Evolutionary conservation across 2,329 filamentous ascomycete species (phyloP).

Genomic region (Penicillium corylophilum): DNA sequence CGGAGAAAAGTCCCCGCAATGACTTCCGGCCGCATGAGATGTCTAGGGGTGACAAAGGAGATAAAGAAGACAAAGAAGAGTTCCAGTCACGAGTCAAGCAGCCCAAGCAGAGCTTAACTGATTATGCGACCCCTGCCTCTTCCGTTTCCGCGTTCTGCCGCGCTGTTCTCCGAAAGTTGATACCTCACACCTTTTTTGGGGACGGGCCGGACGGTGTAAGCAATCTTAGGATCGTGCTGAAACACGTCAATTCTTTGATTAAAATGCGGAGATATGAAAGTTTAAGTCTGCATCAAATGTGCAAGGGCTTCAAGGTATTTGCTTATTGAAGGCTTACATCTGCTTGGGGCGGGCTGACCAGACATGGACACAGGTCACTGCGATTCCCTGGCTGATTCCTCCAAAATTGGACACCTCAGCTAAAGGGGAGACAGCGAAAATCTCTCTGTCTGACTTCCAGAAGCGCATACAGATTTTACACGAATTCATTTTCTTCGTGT

Average conservation of each 20-base stretch:
- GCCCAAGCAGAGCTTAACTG: conserved; percentile 52
- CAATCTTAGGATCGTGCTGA: conserved; percentile 64
- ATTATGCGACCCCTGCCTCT: conserved; percentile 65
- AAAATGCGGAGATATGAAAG: conserved; percentile 76
- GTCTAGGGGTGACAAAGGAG: background rate
- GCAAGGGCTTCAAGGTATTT: conserved; percentile 70
- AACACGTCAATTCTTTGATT: conserved; percentile 74
- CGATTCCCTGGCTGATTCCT: conserved; percentile 71
- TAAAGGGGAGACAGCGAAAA: conserved; percentile 43
- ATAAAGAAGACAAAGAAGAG: conserved; percentile 2
- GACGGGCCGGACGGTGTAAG: conserved; percentile 49
- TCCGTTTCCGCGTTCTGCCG: conserved; percentile 85
- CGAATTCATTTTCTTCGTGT: conserved; percentile 88
- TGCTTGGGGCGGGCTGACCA: background rate
- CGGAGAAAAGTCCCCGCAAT: background rate
- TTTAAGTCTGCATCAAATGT: conserved; percentile 73
- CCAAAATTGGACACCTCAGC: conserved; percentile 36
- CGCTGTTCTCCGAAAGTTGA: conserved; percentile 67
- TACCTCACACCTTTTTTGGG: conserved; percentile 78
- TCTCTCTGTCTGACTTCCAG: conserved; percentile 67
- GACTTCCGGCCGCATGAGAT: background rate
- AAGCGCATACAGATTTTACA: conserved; percentile 78
- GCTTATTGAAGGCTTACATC: background rate
- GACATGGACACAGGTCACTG: conserved; percentile 55
- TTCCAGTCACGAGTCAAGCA: conserved; percentile 4